These are phyloP conservation scores for Fusarium musae DNA, from an alignment of 2,329 filamentous ascomycete species.

Conservation along the genomic window DNA sequence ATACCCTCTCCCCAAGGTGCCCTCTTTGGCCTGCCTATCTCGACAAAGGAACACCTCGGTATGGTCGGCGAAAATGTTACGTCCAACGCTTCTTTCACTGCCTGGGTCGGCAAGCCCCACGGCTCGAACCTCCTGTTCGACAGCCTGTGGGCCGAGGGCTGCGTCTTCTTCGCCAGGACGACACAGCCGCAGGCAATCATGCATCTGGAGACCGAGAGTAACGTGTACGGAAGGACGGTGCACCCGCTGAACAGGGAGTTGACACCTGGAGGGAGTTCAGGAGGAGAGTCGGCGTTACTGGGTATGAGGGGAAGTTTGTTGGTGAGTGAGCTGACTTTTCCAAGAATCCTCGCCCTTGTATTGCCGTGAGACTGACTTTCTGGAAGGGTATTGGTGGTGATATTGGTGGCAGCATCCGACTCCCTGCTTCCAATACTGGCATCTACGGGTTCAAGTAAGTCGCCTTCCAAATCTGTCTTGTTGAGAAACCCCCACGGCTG, in stretches of 20 bases:
- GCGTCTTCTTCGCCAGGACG: slow-evolving; percentile 68
- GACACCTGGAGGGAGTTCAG: slow-evolving; percentile 72
- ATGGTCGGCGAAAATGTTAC: slow-evolving; percentile 47
- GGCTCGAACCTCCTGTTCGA: slow-evolving; percentile 48
- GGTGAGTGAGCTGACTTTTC: slow-evolving; percentile 24
- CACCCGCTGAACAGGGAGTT: slow-evolving; percentile 71
- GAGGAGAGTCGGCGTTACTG: slow-evolving; percentile 61
- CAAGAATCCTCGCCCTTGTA: neutral
- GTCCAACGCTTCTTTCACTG: slow-evolving; percentile 44
- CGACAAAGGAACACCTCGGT: slow-evolving; percentile 50
- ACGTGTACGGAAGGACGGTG: slow-evolving; percentile 70
- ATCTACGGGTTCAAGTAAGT: slow-evolving; percentile 50
- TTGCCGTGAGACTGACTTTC: neutral
- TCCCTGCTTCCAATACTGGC: slow-evolving; percentile 51
- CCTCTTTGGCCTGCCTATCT: slow-evolving; percentile 50
- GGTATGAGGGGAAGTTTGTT: slow-evolving; percentile 55
- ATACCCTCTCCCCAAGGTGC: slow-evolving; percentile 47
- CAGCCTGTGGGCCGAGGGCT: slow-evolving; percentile 45
- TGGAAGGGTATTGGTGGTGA: slow-evolving; percentile 53
- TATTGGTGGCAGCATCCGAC: slow-evolving; percentile 55
- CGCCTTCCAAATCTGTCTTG: accelerated
- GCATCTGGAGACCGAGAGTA: slow-evolving; percentile 69
- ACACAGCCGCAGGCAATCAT: slow-evolving; percentile 71
- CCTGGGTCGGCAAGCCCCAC: slow-evolving; percentile 47
- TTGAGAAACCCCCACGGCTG: slow-evolving; percentile 41